Percentiles rank a stretch among this genome's conserved stretches.
These are phyloP conservation scores for Ascomycota sp. DNA, from an alignment of 2,329 filamentous ascomycete species.

Conservation along the genomic window DNA sequence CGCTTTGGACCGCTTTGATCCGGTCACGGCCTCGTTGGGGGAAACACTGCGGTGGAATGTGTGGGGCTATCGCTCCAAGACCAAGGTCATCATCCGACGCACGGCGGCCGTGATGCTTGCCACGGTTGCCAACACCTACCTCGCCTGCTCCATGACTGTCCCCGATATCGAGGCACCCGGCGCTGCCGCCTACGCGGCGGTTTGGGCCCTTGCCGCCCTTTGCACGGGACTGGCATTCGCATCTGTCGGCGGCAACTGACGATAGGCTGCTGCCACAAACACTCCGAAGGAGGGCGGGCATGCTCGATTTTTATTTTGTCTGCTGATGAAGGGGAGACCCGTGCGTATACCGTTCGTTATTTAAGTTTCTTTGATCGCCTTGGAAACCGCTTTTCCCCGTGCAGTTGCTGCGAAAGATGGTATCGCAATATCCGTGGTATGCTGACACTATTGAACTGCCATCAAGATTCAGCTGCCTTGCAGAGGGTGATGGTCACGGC, in stretches of 20 bases:
- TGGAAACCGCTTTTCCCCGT: too few relatives aligned
- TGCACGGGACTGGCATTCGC: constrained; percentile 36
- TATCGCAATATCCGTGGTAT: too few relatives aligned
- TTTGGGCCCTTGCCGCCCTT: constrained; percentile 51
- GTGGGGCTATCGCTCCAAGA: constrained; percentile 44
- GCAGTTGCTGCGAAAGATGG: too few relatives aligned
- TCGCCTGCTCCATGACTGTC: constrained; percentile 46
- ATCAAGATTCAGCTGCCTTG: too few relatives aligned
- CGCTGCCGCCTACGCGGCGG: constrained; percentile 47
- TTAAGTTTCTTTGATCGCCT: too few relatives aligned
- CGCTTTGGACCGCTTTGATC: constrained; percentile 35
- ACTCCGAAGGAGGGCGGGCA: constrained; percentile 3
- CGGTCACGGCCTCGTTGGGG: constrained; percentile 39
- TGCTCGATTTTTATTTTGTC: constrained; percentile 9
- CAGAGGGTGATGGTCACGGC: too few relatives aligned
- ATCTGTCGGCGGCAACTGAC: constrained; percentile 25
- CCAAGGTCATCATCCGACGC: constrained; percentile 42
- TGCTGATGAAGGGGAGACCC: too few relatives aligned
- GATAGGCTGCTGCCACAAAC: too few relatives aligned
- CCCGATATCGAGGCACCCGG: constrained; percentile 50
- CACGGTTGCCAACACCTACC: constrained; percentile 36
- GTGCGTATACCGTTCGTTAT: too few relatives aligned
- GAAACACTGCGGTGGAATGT: constrained; percentile 56
- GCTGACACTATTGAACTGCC: too few relatives aligned
- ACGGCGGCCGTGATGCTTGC: constrained; percentile 38